Base-by-base conservation (phyloP, 179 eudicot genomes). In the Silene coronaria region DNA sequence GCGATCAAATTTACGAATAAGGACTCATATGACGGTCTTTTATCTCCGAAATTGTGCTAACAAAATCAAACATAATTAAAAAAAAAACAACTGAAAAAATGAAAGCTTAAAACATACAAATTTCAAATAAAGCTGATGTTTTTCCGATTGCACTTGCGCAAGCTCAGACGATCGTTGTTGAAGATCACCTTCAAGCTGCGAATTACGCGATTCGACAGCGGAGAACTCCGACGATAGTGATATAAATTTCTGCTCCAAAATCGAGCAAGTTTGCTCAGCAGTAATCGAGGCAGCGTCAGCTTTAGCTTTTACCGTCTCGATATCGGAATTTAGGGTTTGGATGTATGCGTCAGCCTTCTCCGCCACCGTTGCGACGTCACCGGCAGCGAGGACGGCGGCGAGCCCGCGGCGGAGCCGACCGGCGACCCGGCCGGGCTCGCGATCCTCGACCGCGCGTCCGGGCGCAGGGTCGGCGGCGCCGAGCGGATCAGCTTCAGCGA, bases 241-340 rank as follows among this genome's bases (percentile, higher is more conserved):
- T 8, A 96, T 79, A 74, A 82, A 88, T 76, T 89, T 89, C 79
- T 96, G 96, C 76, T 93, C 99, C 70, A 90, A 90, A 57, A 88
- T 74, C 2, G 99, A 87, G 76, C 99, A 93, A 0, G 92, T 91
- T 75, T 96, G 99, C 80, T 96, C 99, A n/a, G 91, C 91, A 27
- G 96, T 96, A 70, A 96, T 90, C 13, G 96, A 48, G 7, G 92
- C 82, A 8, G 97, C 97, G 58, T 93, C 98, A 3, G 91, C 89
- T 82, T 88, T 88, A 10, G 98, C 99, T 75, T 79, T 89, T 21
- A 81, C 90, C 27, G 97, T 89, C 62, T 96, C 98, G 42, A 91
- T 82, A 62, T 90, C 88, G 19, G 79, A 77, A 75, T 73, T 69
- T 12, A 93, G 83, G 34, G 73, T 80, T 34, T 86, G 70, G 22